Evolutionary conservation across 495 filamentous ascomycete species (phyloP).

Genomic region (Podospora conica): DNA sequence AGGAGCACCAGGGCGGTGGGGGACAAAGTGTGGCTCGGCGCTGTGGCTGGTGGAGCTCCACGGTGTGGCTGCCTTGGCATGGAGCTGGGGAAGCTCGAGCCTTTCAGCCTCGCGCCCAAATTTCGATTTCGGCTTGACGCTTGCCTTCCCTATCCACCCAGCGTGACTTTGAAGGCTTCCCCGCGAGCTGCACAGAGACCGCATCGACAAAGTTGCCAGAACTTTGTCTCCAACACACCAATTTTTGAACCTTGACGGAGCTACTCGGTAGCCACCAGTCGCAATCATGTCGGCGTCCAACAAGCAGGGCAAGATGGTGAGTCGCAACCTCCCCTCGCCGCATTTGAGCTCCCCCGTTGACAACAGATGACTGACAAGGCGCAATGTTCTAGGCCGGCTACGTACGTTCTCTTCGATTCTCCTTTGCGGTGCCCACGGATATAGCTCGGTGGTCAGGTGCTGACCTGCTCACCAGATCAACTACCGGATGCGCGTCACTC

Average conservation of each 20-base stretch:
- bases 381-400: constrained; percentile 74
- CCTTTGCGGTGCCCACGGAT: not conserved
- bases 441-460: constrained; percentile 11
- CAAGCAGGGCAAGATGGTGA: constrained; percentile 99
- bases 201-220: constrained; percentile 27
- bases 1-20: constrained; percentile 15
- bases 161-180: constrained; percentile 13
- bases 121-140: constrained; percentile 14
- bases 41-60: constrained; percentile 20
- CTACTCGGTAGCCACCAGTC: constrained; percentile 60
- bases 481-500: constrained; percentile 94
- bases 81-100: constrained; percentile 18
- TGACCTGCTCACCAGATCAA: constrained; percentile 69
- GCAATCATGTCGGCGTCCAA: constrained; percentile 80
- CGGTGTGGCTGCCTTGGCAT: constrained; percentile 21
- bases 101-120: constrained; percentile 31
- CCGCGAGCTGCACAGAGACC: constrained; percentile 7
- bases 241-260: constrained; percentile 52
- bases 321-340: constrained; percentile 36
- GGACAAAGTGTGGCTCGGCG: constrained; percentile 23
- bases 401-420: constrained; percentile 56
- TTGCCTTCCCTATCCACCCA: constrained; percentile 2
- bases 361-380: constrained; percentile 62
- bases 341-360: constrained; percentile 49
- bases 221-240: constrained; percentile 24